Percentiles rank a stretch among this genome's conserved stretches.
These are phyloP conservation scores for Fusarium solani-melongenae DNA, from an alignment of 2,329 filamentous ascomycete species.

Conservation along the genomic window DNA sequence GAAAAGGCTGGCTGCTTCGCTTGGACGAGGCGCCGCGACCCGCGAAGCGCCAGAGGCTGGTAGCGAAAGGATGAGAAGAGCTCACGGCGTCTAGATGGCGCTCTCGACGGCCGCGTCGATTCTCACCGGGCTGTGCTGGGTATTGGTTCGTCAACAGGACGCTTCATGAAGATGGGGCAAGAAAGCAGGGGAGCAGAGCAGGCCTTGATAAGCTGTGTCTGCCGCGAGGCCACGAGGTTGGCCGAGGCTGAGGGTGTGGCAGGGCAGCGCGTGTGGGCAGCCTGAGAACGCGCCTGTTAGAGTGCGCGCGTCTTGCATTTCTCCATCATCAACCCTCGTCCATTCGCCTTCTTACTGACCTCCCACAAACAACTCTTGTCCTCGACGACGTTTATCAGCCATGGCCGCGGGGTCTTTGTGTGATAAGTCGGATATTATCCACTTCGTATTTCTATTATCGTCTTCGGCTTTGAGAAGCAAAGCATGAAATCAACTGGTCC, in stretches of 20 bases:
- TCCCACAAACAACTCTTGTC: background rate
- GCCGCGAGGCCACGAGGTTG: constrained; percentile 25
- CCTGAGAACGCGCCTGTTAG: constrained; percentile 24
- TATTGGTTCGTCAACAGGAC: constrained; percentile 12
- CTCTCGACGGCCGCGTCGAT: constrained; percentile 2
- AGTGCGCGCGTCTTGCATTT: constrained; percentile 22
- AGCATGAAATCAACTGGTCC: constrained; percentile 22
- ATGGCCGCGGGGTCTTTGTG: constrained; percentile 3
- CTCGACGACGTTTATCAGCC: background rate
- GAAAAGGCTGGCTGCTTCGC: constrained; percentile 1
- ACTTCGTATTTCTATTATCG: constrained; percentile 17
- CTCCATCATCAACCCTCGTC: background rate
- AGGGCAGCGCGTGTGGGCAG: constrained; percentile 20
- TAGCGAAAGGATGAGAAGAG: background rate
- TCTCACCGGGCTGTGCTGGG: background rate
- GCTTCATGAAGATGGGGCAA: background rate
- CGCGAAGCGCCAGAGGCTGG: constrained; percentile 13
- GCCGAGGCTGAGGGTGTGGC: constrained; percentile 25
- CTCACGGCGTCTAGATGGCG: background rate
- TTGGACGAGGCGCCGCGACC: constrained; percentile 24
- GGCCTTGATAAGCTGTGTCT: constrained; percentile 8
- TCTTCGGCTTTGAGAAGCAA: constrained; percentile 16
- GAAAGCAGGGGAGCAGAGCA: background rate
- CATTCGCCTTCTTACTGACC: constrained; percentile 27
- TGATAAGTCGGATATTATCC: constrained; percentile 17